These are phyloP conservation scores for Hura crepitans DNA, from an alignment of 441 rosid genomes.

Conservation along the genomic window DNA sequence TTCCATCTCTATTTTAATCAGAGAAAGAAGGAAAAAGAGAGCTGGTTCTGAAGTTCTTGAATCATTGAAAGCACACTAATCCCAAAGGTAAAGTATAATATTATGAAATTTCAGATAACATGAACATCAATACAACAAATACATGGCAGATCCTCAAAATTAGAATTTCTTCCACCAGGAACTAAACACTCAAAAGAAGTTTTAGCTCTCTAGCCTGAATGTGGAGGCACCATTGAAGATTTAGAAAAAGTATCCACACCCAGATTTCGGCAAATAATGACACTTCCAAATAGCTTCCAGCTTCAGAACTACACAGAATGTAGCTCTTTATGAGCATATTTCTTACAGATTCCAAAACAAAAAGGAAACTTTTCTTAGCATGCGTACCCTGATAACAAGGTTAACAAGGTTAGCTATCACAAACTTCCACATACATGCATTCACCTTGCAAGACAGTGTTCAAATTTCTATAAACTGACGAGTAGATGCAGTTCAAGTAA, in stretches of 20 bases:
- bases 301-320: not conserved
- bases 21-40: not conserved
- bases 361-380: not conserved
- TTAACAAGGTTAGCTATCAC: not conserved
- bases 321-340: not conserved
- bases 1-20: not conserved
- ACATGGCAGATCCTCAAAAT: not conserved
- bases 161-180: conserved; percentile 1
- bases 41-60: not conserved
- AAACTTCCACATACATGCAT: not conserved
- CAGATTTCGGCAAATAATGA: not conserved
- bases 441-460: not conserved
- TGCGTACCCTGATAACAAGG: not conserved
- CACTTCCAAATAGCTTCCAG: not conserved
- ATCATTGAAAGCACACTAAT: not conserved
- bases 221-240: not conserved
- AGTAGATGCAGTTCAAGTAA: not conserved
- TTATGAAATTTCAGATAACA: not conserved
- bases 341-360: not conserved
- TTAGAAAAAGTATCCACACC: not conserved
- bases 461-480: not conserved
- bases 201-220: not conserved
- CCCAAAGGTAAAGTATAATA: not conserved
- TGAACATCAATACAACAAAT: not conserved
- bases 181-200: no score